Conservation (phyloP, 371 early-diverging fungal species). For the Mucor circinelloides region DNA sequence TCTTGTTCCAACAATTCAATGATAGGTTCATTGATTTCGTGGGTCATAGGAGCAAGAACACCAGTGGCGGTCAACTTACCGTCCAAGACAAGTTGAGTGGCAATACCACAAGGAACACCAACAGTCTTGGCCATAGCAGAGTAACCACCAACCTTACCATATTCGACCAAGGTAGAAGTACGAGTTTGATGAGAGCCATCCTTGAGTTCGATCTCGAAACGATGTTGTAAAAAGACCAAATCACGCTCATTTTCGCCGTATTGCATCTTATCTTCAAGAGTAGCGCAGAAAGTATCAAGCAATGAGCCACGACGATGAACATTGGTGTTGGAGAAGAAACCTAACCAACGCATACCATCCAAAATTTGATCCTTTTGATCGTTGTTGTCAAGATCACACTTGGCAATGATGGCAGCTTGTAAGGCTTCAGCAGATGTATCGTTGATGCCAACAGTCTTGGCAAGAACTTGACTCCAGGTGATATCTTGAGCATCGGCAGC, state of each 20-base stretch:
- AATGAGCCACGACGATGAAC: conserved; percentile 77
- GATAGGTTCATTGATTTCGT: conserved; percentile 89
- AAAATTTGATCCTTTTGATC: conserved; percentile 60
- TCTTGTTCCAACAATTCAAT: conserved; percentile 86
- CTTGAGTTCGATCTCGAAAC: conserved; percentile 87
- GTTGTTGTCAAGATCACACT: conserved; percentile 52
- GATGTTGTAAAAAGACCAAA: conserved; percentile 96
- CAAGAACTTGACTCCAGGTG: conserved; percentile 76
- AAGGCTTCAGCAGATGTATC: conserved; percentile 32
- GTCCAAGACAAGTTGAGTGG: conserved; percentile 88
- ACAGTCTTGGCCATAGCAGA: conserved; percentile 98
- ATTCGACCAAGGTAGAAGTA: conserved; percentile 91
- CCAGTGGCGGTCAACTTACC: conserved; percentile 78
- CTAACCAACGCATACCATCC: conserved; percentile 84
- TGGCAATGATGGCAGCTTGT: conserved; percentile 49
- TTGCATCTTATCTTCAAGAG: conserved; percentile 92
- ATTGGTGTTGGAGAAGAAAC: conserved; percentile 68
- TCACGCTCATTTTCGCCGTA: conserved; percentile 94
- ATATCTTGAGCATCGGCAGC: conserved; percentile 58
- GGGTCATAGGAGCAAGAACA: conserved; percentile 92
- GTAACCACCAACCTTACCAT: conserved; percentile 88
- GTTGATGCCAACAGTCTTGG: conserved; percentile 58
- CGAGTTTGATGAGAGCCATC: conserved; percentile 80
- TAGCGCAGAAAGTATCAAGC: conserved; percentile 94
- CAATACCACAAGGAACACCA: conserved; percentile 96